Conservation (phyloP, 306 rosid genomes). For the Vachellia pachyceras region DNA sequence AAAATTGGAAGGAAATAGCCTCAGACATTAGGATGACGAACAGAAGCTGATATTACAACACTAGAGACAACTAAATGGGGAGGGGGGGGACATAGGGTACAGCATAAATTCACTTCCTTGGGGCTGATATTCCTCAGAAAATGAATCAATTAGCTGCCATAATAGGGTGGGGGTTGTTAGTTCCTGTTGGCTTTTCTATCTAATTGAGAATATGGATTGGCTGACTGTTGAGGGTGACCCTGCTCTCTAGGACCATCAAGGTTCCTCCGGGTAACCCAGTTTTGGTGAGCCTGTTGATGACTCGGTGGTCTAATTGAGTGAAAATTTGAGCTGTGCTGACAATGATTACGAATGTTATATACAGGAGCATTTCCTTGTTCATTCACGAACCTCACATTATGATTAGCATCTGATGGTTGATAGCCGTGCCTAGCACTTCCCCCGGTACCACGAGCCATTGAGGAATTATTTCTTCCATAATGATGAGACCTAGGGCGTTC, state of each 20-base stretch:
- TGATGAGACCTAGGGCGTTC: conserved; percentile 47
- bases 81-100: conserved; percentile 37
- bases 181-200: conserved; percentile 60
- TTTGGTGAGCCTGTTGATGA: conserved; percentile 36
- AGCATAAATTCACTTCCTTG: conserved; percentile 39
- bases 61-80: conserved; percentile 11
- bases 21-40: background rate
- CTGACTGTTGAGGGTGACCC: conserved; percentile 52
- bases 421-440: conserved; percentile 44
- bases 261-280: conserved; percentile 49
- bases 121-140: conserved; percentile 13
- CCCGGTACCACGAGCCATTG: conserved; percentile 38
- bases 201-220: conserved; percentile 61
- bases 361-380: conserved; percentile 31
- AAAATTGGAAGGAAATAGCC: background rate
- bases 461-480: conserved; percentile 51
- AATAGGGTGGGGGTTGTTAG: conserved; percentile 60
- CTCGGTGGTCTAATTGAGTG: conserved; percentile 44
- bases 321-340: conserved; percentile 50
- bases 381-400: conserved; percentile 46
- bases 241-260: conserved; percentile 44
- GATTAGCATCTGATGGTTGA: conserved; percentile 53
- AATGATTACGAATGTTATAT: conserved; percentile 31
- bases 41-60: conserved; percentile 17
- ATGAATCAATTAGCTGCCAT: conserved; percentile 50